These are phyloP conservation scores for Jacaranda copaia DNA, from an alignment of 257 asterid genomes.

Conservation along the genomic window DNA sequence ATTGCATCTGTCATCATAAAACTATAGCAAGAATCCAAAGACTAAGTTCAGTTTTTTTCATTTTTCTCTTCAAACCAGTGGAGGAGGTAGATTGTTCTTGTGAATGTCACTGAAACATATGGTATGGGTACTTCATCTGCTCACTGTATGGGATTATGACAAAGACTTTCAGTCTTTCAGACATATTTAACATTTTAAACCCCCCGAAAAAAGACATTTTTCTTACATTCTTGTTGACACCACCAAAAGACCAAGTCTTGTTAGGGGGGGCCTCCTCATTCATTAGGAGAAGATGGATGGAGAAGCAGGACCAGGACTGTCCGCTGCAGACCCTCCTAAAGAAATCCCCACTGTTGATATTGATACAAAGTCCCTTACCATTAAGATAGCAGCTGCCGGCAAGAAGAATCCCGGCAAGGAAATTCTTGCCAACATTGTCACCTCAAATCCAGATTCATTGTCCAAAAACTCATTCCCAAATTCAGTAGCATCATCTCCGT, in stretches of 20 bases:
- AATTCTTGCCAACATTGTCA: conserved; percentile 35
- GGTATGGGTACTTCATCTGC: conserved; percentile 27
- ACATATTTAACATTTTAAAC: not conserved
- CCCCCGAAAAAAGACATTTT: conserved; percentile 18
- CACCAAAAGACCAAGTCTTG: not conserved
- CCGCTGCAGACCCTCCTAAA: conserved; percentile 8
- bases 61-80: not conserved
- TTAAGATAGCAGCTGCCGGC: conserved; percentile 57
- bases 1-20: conserved; percentile 41
- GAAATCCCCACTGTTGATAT: conserved; percentile 37
- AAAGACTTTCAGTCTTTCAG: not conserved
- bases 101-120: conserved; percentile 40
- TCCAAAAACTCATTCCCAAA: conserved; percentile 39
- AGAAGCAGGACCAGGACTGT: conserved; percentile 15
- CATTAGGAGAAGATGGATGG: conserved; percentile 57
- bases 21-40: conserved; percentile 45
- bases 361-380: conserved; percentile 62
- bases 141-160: conserved; percentile 15
- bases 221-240: conserved; percentile 22
- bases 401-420: conserved; percentile 33
- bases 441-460: conserved; percentile 41
- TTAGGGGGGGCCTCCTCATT: conserved; percentile 35
- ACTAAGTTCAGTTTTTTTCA: conserved; percentile 31
- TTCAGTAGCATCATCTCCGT: conserved; percentile 67
- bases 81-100: conserved; percentile 30